Percentiles rank a stretch among this genome's conserved stretches.
Conservation (phyloP, 805 yeast species). For the Dipodascus geniculatus region DNA sequence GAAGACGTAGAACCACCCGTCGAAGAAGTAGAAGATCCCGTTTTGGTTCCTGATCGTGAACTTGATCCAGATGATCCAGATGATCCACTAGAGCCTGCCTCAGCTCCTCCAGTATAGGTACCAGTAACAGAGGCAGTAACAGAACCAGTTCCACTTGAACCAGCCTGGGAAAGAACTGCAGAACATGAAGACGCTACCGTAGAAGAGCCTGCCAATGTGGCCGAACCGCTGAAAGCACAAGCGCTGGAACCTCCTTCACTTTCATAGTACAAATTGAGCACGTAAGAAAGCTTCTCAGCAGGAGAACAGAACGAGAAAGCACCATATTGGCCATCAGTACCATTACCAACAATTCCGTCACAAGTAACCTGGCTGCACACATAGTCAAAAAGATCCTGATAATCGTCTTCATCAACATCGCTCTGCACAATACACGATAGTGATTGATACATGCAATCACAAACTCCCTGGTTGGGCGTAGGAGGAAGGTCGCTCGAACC, state of each 20-base stretch:
- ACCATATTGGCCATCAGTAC: constrained; percentile 57
- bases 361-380: constrained; percentile 54
- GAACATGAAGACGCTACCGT: constrained; percentile 40
- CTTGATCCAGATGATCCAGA: constrained; percentile 5
- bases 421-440: constrained; percentile 46
- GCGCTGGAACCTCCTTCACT: constrained; percentile 38
- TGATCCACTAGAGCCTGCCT: constrained; percentile 9
- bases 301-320: constrained; percentile 61
- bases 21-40: constrained; percentile 15
- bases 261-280: constrained; percentile 51
- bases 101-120: constrained; percentile 20
- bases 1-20: constrained; percentile 1
- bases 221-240: constrained; percentile 65
- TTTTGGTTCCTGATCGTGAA: constrained; percentile 14
- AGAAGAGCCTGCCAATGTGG: constrained; percentile 35
- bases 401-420: constrained; percentile 41
- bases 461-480: constrained; percentile 54
- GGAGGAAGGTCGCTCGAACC: constrained; percentile 65
- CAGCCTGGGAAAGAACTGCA: constrained; percentile 49
- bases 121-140: constrained; percentile 32
- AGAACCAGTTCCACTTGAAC: constrained; percentile 55
- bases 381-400: constrained; percentile 44
- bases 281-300: constrained; percentile 54
- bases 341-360: constrained; percentile 48
- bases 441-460: constrained; percentile 48